Evolutionary conservation across 192 early-diverging fungal genomes (phyloP), one percentile per base, ranked within the genome.

Genomic region (Backusella macrospora): DNA sequence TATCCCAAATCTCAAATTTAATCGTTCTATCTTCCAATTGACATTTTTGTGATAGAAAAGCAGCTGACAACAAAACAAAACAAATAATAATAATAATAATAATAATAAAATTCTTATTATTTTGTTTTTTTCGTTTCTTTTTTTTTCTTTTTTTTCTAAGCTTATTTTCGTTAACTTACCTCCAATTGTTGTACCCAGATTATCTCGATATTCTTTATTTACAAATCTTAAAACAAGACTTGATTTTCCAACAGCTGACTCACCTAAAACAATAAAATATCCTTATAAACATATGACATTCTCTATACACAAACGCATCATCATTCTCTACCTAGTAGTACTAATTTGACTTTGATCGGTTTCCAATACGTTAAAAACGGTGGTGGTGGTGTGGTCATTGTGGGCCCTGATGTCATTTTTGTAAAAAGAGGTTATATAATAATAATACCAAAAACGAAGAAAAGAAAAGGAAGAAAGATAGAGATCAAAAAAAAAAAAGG

Each of bases 161-260:
- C 21, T 3, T 68, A n/a, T 73, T 75, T 48, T 49, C 15, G 1
- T 13, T 14, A 2, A 26, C 15, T 68, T 86, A 86, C 88, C 88
- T 85, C 97, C 97, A 84, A 99, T 99, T 44, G 98, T 99, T 10
- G 98, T 97, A 81, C 98, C 97, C 75, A 95, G 94, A 87, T 98
- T 97, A 67, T 97, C 96, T 68, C 92, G 88, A 80, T 96, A 99
- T 83, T 98, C 95, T 81, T 95, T 90, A 86, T 96, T 96, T 44
- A 97, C 96, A 82, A 99, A 98, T 10, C 98, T 92, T 65, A 97
- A 84, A 10, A 98, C 96, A 46, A 99, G 86, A 85, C 94, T 96
- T 18, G 95, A 96, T 81, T 99, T 99, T 72, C 98, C 98, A 48
- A 99, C 98, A 68, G 97, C 97, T 26, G 97, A 95, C 78, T 93